Base-by-base conservation (phyloP, 2,329 filamentous ascomycete genomes). In the Cladophialophora bantiana region DNA sequence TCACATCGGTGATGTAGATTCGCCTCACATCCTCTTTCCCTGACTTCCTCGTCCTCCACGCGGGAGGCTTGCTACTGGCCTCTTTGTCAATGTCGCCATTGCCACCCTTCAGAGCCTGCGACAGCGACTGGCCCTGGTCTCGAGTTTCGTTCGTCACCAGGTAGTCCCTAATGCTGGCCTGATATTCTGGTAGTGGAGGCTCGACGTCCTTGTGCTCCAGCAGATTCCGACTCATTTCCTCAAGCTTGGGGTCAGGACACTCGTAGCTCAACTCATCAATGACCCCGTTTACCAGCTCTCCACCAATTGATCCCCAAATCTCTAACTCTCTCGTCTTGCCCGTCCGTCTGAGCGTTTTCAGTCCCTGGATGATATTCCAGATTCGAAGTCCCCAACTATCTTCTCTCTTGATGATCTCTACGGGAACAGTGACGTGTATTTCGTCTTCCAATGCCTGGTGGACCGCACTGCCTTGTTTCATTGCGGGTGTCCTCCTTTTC, bases 331-430 rank as follows among this genome's bases (percentile, higher is more conserved):
- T 83, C 2, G 92, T 93, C 65, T 90, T 81, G 3, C 92, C 91
- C 1, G 84, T 89, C 12, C 90, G 86, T 4, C 89, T 84, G 61
- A 94, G 79, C 1, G 89, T 92, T 18, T 91, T 86, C 58, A 98
- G 75, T 0, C 94, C 93, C 74, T 96, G 92, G 38, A 97, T 90
- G 9, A 95, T 84, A 76, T 98, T 98, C 93, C 94, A 98, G 55
- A 98, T 84, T 66, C 88, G 85, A 66, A 98, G 77, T 0, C 91
- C 95, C 78, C 94, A 93, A 0, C 83, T 84, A 74, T 99, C 95
- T 75, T 97, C 94, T 67, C 88, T 91, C 2, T 86, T 93, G 36
- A 84, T 79, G 1, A 93, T 84, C 18, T 90, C 87, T 3, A 98
- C 86, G 2, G 84, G 83, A 0, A 97, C 90, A 0, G 89, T 89